Conservation (phyloP, 1,284 basidiomycete genomes). For the Sporisorium exsertum region DNA sequence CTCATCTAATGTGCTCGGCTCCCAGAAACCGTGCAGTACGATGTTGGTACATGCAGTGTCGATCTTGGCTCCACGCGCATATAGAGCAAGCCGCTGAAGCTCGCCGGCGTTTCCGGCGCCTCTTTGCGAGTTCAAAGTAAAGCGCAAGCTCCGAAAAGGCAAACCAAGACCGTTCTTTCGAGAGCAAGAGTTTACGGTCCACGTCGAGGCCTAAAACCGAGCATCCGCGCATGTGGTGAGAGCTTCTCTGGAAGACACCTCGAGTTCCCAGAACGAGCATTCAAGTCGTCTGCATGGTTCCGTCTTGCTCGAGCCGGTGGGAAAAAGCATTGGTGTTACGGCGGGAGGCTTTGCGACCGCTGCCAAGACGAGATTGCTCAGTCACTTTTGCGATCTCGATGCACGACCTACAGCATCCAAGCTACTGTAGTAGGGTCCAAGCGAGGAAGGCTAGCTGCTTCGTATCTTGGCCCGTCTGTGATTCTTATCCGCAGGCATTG, state of each 20-base stretch:
- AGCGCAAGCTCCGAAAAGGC: slow-evolving; percentile 2
- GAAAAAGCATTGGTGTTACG: not conserved
- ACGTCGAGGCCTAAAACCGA: not conserved
- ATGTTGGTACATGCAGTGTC: not conserved
- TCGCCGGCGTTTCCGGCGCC: not conserved
- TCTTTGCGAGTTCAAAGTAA: not conserved
- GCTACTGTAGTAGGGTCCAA: too few species aligned
- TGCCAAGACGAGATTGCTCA: not conserved
- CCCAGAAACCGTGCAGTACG: not conserved
- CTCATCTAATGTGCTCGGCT: not conserved
- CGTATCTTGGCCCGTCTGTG: too few species aligned
- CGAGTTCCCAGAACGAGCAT: too few species aligned
- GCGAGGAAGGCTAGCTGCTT: too few species aligned
- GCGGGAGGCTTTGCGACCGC: not conserved
- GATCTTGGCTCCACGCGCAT: not conserved
- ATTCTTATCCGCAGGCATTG: not conserved
- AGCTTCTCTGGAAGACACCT: not conserved
- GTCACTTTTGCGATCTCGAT: not conserved
- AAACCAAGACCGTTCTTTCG: not conserved
- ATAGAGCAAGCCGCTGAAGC: not conserved
- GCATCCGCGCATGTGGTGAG: not conserved
- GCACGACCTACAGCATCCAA: not conserved
- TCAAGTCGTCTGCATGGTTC: too few species aligned
- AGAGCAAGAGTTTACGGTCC: slow-evolving; percentile 1
- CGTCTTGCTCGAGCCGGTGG: too few species aligned